Base-by-base conservation (phyloP, 192 early-diverging fungal species). In the Rhizoclosmatium sp. region DNA sequence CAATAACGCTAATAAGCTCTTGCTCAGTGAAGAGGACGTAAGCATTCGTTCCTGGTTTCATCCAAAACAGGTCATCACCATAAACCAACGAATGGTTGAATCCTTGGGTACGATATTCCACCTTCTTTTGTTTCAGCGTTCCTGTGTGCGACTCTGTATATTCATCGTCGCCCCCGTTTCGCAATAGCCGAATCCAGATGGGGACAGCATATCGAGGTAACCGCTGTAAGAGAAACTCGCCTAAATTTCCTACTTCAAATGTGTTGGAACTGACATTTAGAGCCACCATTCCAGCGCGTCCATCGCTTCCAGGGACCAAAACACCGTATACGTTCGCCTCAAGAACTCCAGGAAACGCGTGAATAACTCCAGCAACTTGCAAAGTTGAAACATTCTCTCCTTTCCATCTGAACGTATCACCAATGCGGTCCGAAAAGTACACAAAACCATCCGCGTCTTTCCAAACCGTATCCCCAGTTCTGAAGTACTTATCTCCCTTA, bases 341-440 rank as follows among this genome's bases (percentile, higher is more conserved):
- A 0, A 80, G 54, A 9, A 93, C 76, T 2, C 83, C 88, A 1
- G 89, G 87, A 41, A 82, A 88, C 10, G 73, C 69, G 14, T 82
- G 83, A 31, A 93, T 16, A 19, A 82, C 82, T 64, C 92, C 87
- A 0, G 86, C 86, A 16, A 93, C 87, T 77, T 93, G 92, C n/a
- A 85, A 82, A 14, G 85, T 87, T n/a, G 70, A 76, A 2, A 86
- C 84, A 68, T 87, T 87, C 65, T 87, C 85, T 9, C 84, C 84
- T 58, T 82, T 80, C 93, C 92, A 93, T 12, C 93, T 79, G 75
- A 89, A 94, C 16, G 93, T 92, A 58, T 94, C 92, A 5, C 93
- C 92, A 31, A 89, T 82, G 39, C 93, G 89, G 59, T 93, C 92
- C 4, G 87, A 86, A 83, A 94, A 93, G 74, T 87, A 90, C 70